Conservation (phyloP, 148 eudicot genomes). For the Pharnaceum exiguum region DNA sequence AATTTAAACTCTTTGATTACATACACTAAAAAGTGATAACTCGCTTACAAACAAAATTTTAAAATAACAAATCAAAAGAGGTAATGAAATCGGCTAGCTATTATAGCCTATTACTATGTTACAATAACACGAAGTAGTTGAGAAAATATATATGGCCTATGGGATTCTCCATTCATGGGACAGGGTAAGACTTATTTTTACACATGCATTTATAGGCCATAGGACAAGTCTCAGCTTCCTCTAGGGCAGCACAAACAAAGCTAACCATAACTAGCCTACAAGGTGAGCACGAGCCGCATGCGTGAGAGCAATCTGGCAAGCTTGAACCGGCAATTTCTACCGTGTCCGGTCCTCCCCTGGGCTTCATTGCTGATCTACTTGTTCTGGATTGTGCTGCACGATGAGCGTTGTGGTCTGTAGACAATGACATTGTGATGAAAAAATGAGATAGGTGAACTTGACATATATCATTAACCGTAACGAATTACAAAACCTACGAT, state of each 20-base stretch:
- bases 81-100: no score
- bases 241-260: conserved; percentile 51
- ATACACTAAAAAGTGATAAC: no score
- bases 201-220: conserved; percentile 84
- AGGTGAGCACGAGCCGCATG: conserved; percentile 69
- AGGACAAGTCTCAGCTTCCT: conserved; percentile 74
- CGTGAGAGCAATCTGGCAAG: conserved; percentile 64
- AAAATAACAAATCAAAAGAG: no score
- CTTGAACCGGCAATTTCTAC: conserved; percentile 59
- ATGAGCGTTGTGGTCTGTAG: conserved; percentile 10
- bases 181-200: conserved; percentile 65
- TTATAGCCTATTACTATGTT: no score
- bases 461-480: no score
- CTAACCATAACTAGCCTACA: conserved; percentile 74
- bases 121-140: no score
- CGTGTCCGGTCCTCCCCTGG: conserved; percentile 34
- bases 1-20: no score
- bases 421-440: neutral
- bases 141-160: neutral
- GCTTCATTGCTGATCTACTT: conserved; percentile 10
- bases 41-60: no score
- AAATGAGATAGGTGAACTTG: neutral
- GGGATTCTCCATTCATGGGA: conserved; percentile 54
- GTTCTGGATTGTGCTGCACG: conserved; percentile 13
- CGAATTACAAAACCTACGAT: no score